A percentile compares a stretch with the other conserved stretches of the same genome.
Evolutionary conservation across 805 yeast species (phyloP).

Genomic region (Saturnispora kantuleensis): DNA sequence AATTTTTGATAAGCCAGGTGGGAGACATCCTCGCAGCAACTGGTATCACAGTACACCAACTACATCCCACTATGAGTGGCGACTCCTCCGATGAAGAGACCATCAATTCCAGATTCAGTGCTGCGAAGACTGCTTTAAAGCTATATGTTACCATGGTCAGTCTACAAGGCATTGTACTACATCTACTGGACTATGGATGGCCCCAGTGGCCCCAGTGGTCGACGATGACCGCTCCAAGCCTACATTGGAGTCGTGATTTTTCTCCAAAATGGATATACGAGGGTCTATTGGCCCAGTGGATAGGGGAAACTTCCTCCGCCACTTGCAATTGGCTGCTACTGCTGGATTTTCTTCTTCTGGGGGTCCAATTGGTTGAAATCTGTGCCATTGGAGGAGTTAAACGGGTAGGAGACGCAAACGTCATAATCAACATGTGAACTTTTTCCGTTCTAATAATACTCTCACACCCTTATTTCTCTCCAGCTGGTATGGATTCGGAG

Average conservation of each 20-base stretch:
- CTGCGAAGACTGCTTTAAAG: constrained; percentile 2
- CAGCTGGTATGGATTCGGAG: background rate
- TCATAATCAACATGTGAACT: no score
- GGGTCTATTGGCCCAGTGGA: constrained; percentile 4
- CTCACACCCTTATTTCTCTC: background rate
- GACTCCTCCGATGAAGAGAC: background rate
- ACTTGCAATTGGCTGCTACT: background rate
- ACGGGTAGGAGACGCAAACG: no score
- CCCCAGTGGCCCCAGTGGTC: background rate
- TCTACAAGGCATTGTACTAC: background rate
- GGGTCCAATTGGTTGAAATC: background rate
- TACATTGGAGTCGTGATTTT: background rate
- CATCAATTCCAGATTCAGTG: background rate
- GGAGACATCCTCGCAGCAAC: background rate
- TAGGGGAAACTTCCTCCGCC: background rate
- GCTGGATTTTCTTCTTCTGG: background rate
- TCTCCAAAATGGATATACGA: background rate
- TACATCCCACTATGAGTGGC: no score
- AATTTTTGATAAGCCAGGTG: background rate
- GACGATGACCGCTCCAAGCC: background rate
- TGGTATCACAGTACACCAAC: background rate
- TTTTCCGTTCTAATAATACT: no score
- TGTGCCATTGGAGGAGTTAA: background rate
- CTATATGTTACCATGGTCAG: constrained; percentile 1
- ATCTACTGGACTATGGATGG: background rate